Evolutionary conservation across 2,329 filamentous ascomycete genomes (phyloP).

Genomic region (Cephalotrichum gorgonifer): DNA sequence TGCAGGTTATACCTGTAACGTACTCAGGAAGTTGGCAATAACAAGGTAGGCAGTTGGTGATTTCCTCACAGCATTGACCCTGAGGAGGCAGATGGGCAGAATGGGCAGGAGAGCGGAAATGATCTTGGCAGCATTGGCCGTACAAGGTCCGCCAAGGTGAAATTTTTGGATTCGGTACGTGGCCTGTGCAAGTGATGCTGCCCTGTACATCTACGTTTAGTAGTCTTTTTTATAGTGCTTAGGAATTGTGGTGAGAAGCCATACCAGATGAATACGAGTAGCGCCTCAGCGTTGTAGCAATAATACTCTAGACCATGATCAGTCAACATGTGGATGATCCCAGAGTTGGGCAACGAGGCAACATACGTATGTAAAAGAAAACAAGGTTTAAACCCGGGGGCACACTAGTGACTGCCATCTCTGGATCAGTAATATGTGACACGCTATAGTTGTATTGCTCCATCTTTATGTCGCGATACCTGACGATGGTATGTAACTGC

Average conservation of each 20-base stretch:
- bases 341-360: neutral
- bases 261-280: slow-evolving; percentile 35
- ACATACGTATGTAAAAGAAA: slow-evolving; percentile 37
- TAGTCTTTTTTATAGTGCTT: neutral
- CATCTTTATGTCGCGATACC: slow-evolving; percentile 27
- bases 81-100: slow-evolving; percentile 21
- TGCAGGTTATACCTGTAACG: no score
- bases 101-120: slow-evolving; percentile 23
- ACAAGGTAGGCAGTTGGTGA: slow-evolving; percentile 19
- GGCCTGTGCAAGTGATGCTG: slow-evolving; percentile 24
- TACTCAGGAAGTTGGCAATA: slow-evolving; percentile 25
- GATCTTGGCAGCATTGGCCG: slow-evolving; percentile 19
- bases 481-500: slow-evolving; percentile 27
- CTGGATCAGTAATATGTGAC: slow-evolving; percentile 23
- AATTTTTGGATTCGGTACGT: slow-evolving; percentile 19
- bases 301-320: slow-evolving; percentile 29
- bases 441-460: slow-evolving; percentile 25
- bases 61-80: slow-evolving; percentile 15
- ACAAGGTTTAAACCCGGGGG: slow-evolving; percentile 28
- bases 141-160: slow-evolving; percentile 14
- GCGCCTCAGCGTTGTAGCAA: slow-evolving; percentile 36
- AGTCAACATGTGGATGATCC: accelerated
- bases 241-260: slow-evolving; percentile 2
- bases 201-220: no score
- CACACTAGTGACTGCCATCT: slow-evolving; percentile 29